These are phyloP conservation scores for Puccinia polysora DNA, from an alignment of 1,284 basidiomycete genomes.

Conservation along the genomic window DNA sequence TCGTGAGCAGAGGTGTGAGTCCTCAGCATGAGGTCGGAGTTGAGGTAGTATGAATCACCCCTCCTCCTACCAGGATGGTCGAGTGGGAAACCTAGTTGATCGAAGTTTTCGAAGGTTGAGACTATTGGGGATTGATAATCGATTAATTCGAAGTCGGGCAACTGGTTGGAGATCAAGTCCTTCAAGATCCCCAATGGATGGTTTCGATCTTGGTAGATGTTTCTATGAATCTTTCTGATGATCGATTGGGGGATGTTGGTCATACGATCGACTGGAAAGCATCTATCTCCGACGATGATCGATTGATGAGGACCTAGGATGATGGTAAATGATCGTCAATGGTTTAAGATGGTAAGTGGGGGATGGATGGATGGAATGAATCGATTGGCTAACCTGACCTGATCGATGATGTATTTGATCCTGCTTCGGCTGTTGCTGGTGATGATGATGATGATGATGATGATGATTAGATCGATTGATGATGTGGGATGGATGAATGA, in stretches of 20 bases:
- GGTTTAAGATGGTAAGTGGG: too few species aligned
- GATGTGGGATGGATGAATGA: too few species aligned
- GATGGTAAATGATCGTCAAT: background rate
- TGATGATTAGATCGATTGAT: too few species aligned
- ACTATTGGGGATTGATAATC: constrained; percentile 78
- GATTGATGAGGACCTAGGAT: background rate
- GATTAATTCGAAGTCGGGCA: constrained; percentile 55
- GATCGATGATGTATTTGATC: background rate
- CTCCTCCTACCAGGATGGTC: constrained; percentile 88
- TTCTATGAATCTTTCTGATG: constrained; percentile 66
- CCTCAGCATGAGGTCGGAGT: constrained; percentile 80
- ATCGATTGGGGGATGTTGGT: constrained; percentile 86
- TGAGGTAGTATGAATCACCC: constrained; percentile 95
- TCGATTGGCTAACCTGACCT: too few species aligned
- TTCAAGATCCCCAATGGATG: constrained; percentile 87
- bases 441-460: too few species aligned
- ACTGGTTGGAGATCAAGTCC: constrained; percentile 76
- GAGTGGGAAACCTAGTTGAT: constrained; percentile 84
- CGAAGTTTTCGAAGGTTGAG: constrained; percentile 87
- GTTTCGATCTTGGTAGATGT: constrained; percentile 67
- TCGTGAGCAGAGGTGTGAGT: constrained; percentile 98
- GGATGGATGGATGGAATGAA: too few species aligned
- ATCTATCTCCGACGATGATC: background rate
- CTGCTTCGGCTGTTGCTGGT: too few species aligned
- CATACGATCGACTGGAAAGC: constrained; percentile 67